Base-by-base conservation (phyloP, 441 rosid genomes). In the Bocquillonia castaneifolia region DNA sequence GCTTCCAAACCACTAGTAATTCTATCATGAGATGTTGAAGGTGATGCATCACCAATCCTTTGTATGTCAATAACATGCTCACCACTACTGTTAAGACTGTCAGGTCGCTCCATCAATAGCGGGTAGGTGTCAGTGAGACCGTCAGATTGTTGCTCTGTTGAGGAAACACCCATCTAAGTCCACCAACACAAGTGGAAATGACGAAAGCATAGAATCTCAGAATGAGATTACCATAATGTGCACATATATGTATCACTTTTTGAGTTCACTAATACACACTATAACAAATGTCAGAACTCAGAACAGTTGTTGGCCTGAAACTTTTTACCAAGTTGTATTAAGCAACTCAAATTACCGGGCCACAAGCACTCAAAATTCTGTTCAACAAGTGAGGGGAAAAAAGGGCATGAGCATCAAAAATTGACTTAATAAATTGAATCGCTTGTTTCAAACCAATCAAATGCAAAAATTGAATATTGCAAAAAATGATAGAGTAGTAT, bases 151-250 rank as follows among this genome's bases (percentile, higher is more conserved):
- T 71, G 84, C 65, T 81, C 89, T 64, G 61, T 67, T 48, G 80
- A 72, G 76, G 85, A 77, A 81, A 82, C 85, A 79, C 80, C 96
- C 96, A 88, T 92, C 85, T 85, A 88, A 78, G 80, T 77, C 57
- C 76, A 44, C 80, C 80, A 70, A 71, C 75, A 32, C 79, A 66
- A 57, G 29, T 14, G 45, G 53, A 70, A 66, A 59, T 51, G 59
- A 37, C 2, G 75, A 75, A 72, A 69, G 81, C 88, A 82, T 84
- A 79, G 81, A 77, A 75, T 56, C 78, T 32, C 34, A 56, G 25
- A 65, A 54, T 78, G 50, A 72, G 54, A 72, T 59, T 29, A 65
- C 59, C 32, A n/a, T n/a, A n/a, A n/a, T n/a, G n/a, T n/a, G n/a
- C n/a, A 53, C 64, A 39, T 57, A 52, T 39, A 31, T 45, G 5